phyloP scores from a whole-genome alignment of 768 basidiomycete species.

The Pleurotus pulmonarius region DNA sequence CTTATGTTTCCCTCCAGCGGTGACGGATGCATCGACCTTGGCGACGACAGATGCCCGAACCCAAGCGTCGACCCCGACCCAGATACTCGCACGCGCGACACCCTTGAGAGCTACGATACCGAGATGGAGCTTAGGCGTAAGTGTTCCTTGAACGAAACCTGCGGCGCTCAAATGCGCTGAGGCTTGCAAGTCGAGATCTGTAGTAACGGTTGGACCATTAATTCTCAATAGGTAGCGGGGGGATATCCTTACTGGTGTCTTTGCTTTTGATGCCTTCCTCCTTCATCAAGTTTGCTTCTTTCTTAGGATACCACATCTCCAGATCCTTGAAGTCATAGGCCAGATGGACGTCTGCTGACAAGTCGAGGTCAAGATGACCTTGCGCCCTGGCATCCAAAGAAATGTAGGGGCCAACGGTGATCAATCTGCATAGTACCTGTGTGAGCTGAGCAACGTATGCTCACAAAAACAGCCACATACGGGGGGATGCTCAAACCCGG shows the following conservation, averaged over 20 bases:
- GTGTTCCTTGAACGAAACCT: constrained; percentile 3
- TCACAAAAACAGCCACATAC: constrained; percentile 12
- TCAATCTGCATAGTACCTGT: constrained; percentile 21
- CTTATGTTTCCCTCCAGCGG: neutral
- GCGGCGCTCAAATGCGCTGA: neutral
- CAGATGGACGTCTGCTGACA: constrained; percentile 26
- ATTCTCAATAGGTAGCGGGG: neutral
- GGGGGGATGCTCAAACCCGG: constrained; percentile 28
- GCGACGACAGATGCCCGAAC: neutral
- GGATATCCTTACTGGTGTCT: neutral
- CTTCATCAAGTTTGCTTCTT: neutral
- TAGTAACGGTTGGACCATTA: neutral
- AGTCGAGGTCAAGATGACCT: constrained; percentile 25
- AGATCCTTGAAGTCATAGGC: constrained; percentile 17
- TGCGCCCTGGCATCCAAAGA: constrained; percentile 23
- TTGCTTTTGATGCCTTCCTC: neutral
- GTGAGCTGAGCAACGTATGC: neutral
- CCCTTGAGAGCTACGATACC: neutral
- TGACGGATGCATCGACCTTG: neutral
- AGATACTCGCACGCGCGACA: neutral
- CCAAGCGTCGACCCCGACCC: neutral
- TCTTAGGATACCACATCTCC: constrained; percentile 1
- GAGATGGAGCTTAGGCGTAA: constrained; percentile 1
- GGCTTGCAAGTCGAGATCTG: constrained; percentile 1
- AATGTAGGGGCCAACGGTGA: constrained; percentile 37